phyloP scores from a whole-genome alignment of 139 green algal species.

The Micractinium sp. region DNA sequence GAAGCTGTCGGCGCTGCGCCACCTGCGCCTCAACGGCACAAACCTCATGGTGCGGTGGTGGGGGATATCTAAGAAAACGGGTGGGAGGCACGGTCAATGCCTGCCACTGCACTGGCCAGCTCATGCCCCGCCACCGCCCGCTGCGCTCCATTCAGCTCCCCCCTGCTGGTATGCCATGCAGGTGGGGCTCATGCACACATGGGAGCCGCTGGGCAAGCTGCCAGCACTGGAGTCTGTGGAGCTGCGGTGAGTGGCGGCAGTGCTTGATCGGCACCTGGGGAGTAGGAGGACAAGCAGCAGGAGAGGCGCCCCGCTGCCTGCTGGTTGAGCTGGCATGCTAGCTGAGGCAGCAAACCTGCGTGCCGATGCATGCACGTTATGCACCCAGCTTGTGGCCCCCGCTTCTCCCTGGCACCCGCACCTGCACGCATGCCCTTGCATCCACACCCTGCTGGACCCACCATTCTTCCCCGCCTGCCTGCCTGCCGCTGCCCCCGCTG shows the following conservation, averaged over 20 bases:
- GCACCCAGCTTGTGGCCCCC: background rate
- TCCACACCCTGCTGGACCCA: background rate
- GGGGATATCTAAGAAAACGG: background rate
- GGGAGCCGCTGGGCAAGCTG: constrained; percentile 28
- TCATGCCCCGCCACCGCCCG: too few species aligned
- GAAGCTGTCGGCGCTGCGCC: constrained; percentile 16
- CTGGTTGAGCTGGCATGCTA: too few species aligned
- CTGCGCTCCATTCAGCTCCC: background rate
- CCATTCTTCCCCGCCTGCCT: background rate
- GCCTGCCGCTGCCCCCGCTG: background rate
- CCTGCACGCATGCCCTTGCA: background rate
- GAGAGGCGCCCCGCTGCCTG: too few species aligned
- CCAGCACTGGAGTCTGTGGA: constrained; percentile 20
- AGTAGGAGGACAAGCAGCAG: background rate
- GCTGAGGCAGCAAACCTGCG: background rate
- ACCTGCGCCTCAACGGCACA: constrained; percentile 28
- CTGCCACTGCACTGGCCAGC: background rate
- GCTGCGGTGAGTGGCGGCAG: constrained; percentile 1
- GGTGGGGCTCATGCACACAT: background rate
- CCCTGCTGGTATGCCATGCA: background rate
- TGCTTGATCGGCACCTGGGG: background rate
- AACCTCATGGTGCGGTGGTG: background rate
- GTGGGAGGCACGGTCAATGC: background rate
- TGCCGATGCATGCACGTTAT: background rate
- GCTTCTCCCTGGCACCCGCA: background rate